Conservation (phyloP, 495 filamentous ascomycete genomes). For the Arthonia radiata region DNA sequence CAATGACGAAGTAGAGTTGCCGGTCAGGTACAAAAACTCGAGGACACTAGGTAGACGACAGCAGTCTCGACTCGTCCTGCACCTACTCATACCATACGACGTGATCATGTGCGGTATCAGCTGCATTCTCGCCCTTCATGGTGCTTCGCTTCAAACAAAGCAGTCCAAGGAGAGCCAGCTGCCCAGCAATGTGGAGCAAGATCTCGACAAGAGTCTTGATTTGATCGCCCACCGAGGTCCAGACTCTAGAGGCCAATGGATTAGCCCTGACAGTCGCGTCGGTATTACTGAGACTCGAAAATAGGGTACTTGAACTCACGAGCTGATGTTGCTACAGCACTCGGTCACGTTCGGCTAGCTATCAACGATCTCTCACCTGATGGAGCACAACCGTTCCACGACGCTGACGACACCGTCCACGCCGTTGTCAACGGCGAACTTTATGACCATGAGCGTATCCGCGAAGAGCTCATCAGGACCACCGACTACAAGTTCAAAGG, state of each 20-base stretch:
- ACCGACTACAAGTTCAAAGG: slow-evolving; percentile 17
- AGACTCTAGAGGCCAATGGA: slow-evolving; percentile 21
- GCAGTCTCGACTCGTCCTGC: too few relatives aligned
- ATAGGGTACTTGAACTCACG: slow-evolving; percentile 1
- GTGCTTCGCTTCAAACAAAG: too few relatives aligned
- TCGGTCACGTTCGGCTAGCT: slow-evolving; percentile 22
- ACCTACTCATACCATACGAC: too few relatives aligned
- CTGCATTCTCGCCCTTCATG: too few relatives aligned
- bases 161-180: too few relatives aligned
- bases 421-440: slow-evolving; percentile 31
- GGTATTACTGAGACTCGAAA: slow-evolving; percentile 7
- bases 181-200: too few relatives aligned
- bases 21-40: too few relatives aligned
- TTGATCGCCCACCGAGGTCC: slow-evolving; percentile 23
- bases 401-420: slow-evolving; percentile 15
- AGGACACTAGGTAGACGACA: too few relatives aligned
- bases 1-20: too few relatives aligned
- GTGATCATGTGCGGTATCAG: too few relatives aligned
- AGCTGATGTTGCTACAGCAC: slow-evolving; percentile 7
- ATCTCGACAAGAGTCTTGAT: slow-evolving; percentile 13
- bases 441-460: slow-evolving; percentile 23
- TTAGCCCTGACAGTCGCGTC: slow-evolving; percentile 16
- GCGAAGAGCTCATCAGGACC: slow-evolving; percentile 9
- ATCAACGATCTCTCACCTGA: slow-evolving; percentile 24
- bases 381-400: slow-evolving; percentile 23